A percentile compares a stretch with the other conserved stretches of the same genome.
Evolutionary conservation across 306 rosid genomes (phyloP).

Genomic region (Prunus fruticosa): DNA sequence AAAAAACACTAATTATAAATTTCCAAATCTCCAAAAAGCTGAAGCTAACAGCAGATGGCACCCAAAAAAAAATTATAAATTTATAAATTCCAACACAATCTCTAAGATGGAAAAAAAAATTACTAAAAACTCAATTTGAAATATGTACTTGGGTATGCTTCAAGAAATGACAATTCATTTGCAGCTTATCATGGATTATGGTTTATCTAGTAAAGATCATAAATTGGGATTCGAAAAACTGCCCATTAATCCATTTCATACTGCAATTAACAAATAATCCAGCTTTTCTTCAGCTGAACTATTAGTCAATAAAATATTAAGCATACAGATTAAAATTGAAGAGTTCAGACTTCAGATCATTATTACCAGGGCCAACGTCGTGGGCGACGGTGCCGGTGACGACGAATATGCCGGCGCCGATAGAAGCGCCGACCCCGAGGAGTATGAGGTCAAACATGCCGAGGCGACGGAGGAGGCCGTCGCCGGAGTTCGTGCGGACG

Average conservation of each 20-base stretch:
- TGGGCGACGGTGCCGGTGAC: constrained; percentile 95
- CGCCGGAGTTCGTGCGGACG: constrained; percentile 45
- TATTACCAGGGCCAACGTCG: constrained; percentile 77
- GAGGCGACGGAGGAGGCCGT: constrained; percentile 80
- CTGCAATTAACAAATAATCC: not conserved
- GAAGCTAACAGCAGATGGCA: not conserved
- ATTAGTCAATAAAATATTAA: not conserved
- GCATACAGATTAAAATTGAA: not conserved
- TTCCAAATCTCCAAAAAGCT: not conserved
- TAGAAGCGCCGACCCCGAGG: constrained; percentile 90
- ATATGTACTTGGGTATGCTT: not conserved
- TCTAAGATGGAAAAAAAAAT: not conserved
- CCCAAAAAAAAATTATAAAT: not conserved
- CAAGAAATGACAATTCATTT: not conserved
- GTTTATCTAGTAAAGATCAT: not conserved
- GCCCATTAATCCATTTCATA: not conserved
- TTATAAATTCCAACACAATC: not conserved
- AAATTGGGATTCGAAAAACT: not conserved
- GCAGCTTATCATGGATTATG: not conserved
- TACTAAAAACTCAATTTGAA: not conserved
- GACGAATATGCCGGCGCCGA: constrained; percentile 91
- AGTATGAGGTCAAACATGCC: constrained; percentile 82
- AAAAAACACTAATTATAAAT: not conserved
- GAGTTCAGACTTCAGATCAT: not conserved
- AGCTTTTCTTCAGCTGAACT: not conserved